Conservation (phyloP, 1,284 basidiomycete species). For the Ceratobasidium sp. region DNA sequence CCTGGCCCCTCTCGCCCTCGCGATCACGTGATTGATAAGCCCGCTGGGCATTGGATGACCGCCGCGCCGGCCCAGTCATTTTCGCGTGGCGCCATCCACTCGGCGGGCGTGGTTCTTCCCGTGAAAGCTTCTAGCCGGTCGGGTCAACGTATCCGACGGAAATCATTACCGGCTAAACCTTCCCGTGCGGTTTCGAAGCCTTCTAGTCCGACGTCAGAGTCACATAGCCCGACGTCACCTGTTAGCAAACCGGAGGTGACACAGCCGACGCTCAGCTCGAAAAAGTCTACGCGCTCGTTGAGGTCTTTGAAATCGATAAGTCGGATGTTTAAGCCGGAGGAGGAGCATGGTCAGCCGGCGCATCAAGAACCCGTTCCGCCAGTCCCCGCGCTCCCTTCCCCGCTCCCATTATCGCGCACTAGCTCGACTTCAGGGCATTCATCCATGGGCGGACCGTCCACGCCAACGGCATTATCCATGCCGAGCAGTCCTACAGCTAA, state of each 20-base stretch:
- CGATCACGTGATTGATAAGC: neutral
- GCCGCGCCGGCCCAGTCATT: conserved; percentile 15
- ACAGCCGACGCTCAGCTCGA: neutral
- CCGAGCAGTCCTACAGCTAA: neutral
- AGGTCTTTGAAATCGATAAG: conserved; percentile 14
- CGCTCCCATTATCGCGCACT: neutral
- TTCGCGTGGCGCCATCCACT: conserved; percentile 12
- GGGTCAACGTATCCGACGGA: conserved; percentile 16
- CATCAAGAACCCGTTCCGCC: neutral
- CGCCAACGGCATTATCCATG: neutral
- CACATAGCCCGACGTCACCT: neutral
- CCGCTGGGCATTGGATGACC: conserved; percentile 32
- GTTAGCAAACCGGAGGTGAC: neutral
- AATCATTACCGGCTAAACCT: conserved; percentile 6
- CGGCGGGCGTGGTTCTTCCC: conserved; percentile 15
- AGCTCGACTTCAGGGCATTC: conserved; percentile 4
- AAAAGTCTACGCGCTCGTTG: conserved; percentile 14
- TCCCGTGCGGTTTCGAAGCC: neutral
- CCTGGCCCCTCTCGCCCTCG: neutral
- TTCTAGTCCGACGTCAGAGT: neutral
- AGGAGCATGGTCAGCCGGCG: neutral
- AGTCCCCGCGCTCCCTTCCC: neutral
- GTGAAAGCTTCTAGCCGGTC: conserved; percentile 29
- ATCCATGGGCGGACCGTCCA: neutral
- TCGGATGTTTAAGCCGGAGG: neutral